Conservation (phyloP, 768 basidiomycete genomes). For the Hirschioporus abietinus region DNA sequence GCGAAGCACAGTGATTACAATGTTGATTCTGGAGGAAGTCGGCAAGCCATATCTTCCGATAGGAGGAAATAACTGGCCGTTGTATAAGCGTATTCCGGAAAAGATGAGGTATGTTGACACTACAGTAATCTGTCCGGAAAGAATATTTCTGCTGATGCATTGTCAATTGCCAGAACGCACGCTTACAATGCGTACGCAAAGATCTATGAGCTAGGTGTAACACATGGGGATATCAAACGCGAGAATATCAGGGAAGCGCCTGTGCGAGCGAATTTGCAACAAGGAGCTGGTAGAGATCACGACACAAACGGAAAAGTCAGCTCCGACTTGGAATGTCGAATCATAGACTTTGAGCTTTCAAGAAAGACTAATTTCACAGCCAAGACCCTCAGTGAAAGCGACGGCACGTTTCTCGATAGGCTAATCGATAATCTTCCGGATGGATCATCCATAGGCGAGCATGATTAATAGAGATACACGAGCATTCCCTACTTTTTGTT, state of each 20-base stretch:
- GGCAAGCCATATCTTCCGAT: neutral
- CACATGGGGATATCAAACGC: neutral
- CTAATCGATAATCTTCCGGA: too few relatives aligned
- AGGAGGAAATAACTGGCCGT: neutral
- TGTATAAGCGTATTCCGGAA: neutral
- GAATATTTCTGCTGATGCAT: neutral
- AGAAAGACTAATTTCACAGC: too few relatives aligned
- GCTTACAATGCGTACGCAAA: neutral
- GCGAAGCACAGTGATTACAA: neutral
- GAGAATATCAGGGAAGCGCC: neutral
- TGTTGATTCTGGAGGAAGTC: neutral
- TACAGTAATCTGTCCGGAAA: neutral
- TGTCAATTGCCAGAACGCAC: neutral
- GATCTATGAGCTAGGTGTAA: neutral
- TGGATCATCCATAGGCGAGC: too few relatives aligned
- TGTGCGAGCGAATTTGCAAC: neutral
- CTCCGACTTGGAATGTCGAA: too few relatives aligned
- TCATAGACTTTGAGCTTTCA: too few relatives aligned
- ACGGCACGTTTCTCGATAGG: too few relatives aligned
- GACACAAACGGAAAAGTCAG: too few relatives aligned
- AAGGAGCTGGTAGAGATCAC: too few relatives aligned
- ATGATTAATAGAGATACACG: too few relatives aligned
- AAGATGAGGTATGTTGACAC: neutral
- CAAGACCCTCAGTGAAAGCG: too few relatives aligned
- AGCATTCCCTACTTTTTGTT: too few relatives aligned